Evolutionary conservation across 345 rosid species (phyloP), one percentile per base, ranked within the genome.

Genomic region (Sonneratia alba): DNA sequence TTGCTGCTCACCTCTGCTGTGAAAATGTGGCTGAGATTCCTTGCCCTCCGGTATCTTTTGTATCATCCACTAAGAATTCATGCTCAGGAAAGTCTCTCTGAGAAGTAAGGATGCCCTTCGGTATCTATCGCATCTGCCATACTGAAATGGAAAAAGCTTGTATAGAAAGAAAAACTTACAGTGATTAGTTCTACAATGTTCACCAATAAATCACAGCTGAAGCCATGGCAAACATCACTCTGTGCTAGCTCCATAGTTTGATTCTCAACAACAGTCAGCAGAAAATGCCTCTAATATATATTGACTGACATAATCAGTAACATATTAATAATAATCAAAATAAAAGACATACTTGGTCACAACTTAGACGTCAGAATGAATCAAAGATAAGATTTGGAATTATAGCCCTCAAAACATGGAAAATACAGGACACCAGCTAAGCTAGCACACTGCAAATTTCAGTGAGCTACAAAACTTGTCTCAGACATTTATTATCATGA

Each of bases 401-500:
- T 21, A 57, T n/a, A 4, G 59, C 63, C 7, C 27, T 18, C 19
- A 56, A 56, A n/a, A 57, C 63, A n/a, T 11, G 21, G 63, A 22
- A 57, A 57, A 5, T 18, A 1, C 19, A 3, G 34, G 12, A 27
- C 4, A 62, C 38, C 13, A 3, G 32, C 34, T 10, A n/a, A 3
- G 32, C 34, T 10, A n/a, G 63, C n/a, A 6, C 34, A 57, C 63
- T 22, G 32, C 63, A 22, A 22, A 57, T 57, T 57, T 57, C 66
- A 62, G 27, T 7, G 37, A 62, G 66, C 38, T 62, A 11, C 36
- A 34, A 62, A 62, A 62, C 38, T 34, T 53, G 56, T 49, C 49
- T 14, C 9, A 45, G 49, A 45, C 49, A 94, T 91, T 62, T 62
- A 62, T 62, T 34, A 62, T 13, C 37, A 14, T 12, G 19, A 27